phyloP scores from a whole-genome alignment of 176 grass and related monocot genomes.

The Aegilops speltoides region DNA sequence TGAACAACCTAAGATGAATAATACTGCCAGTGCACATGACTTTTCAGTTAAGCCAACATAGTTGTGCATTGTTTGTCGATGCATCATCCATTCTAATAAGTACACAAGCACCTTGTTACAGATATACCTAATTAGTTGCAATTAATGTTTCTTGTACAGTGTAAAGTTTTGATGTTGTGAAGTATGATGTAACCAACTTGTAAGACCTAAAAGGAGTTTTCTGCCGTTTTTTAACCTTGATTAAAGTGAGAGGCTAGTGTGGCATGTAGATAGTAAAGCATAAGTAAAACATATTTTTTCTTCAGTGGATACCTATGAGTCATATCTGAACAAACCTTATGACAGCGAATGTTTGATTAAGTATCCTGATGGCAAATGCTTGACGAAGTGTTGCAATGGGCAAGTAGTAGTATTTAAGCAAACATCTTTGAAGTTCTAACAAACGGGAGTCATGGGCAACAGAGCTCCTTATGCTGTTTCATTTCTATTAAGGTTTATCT shows the following conservation, averaged over 20 bases:
- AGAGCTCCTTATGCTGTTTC: slow-evolving; percentile 22
- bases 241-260: not conserved
- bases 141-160: not conserved
- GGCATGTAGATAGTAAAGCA: not conserved
- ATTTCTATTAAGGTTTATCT: slow-evolving; percentile 22
- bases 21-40: not conserved
- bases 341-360: not conserved
- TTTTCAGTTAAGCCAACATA: not conserved
- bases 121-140: not conserved
- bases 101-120: not conserved
- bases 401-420: slow-evolving; percentile 22
- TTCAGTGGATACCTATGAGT: slow-evolving; percentile 1
- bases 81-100: not conserved
- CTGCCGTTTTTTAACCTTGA: not conserved
- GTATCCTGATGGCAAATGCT: not conserved
- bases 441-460: not conserved
- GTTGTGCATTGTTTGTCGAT: not conserved
- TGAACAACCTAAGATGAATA: slow-evolving; percentile 8
- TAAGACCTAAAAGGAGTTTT: not conserved
- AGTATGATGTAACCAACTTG: not conserved
- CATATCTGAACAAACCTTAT: not conserved
- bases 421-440: slow-evolving; percentile 6
- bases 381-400: not conserved
- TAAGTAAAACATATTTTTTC: not conserved
- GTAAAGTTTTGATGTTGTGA: not conserved